A percentile compares a stretch with the other conserved stretches of the same genome.
Conservation (phyloP, 495 filamentous ascomycete genomes). For the Umbilicaria muhlenbergii region DNA sequence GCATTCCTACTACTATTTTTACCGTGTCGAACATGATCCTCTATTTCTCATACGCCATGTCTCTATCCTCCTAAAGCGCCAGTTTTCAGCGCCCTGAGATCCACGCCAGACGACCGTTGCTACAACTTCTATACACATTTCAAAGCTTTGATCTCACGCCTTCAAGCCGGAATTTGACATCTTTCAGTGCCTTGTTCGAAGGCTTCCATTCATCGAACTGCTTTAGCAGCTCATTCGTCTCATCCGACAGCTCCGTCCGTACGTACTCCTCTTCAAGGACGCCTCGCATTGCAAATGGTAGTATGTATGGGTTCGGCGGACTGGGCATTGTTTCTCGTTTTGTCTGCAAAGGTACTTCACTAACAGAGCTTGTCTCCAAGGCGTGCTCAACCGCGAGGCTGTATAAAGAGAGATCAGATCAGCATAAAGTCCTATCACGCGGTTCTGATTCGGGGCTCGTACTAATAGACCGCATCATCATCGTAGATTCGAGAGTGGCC, state of each 20-base stretch:
- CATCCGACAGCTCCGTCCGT: constrained; percentile 54
- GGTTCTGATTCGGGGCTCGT: constrained; percentile 12
- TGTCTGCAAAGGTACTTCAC: constrained; percentile 33
- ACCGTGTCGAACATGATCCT: no score
- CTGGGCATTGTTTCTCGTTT: constrained; percentile 29
- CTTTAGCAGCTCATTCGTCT: constrained; percentile 62
- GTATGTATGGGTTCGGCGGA: constrained; percentile 65
- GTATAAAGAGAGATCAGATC: constrained; percentile 2
- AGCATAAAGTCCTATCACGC: constrained; percentile 3
- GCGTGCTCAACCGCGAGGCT: constrained; percentile 74
- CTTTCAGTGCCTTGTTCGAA: constrained; percentile 72
- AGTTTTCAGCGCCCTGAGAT: no score
- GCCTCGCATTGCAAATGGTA: constrained; percentile 90
- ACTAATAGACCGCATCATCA: constrained; percentile 78
- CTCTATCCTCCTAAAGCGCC: no score
- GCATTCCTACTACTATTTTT: no score
- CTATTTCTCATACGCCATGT: no score
- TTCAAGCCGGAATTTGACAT: constrained; percentile 92
- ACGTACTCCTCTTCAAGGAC: constrained; percentile 87
- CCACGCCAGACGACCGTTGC: no score
- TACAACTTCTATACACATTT: not conserved
- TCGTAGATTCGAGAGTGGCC: constrained; percentile 91
- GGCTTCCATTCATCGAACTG: constrained; percentile 95
- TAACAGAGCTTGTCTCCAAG: constrained; percentile 61
- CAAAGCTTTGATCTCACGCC: constrained; percentile 74